Evolutionary conservation across 2,329 filamentous ascomycete genomes (phyloP), one percentile per base, ranked within the genome.

Genomic region (Aspergillus novoparasiticus): DNA sequence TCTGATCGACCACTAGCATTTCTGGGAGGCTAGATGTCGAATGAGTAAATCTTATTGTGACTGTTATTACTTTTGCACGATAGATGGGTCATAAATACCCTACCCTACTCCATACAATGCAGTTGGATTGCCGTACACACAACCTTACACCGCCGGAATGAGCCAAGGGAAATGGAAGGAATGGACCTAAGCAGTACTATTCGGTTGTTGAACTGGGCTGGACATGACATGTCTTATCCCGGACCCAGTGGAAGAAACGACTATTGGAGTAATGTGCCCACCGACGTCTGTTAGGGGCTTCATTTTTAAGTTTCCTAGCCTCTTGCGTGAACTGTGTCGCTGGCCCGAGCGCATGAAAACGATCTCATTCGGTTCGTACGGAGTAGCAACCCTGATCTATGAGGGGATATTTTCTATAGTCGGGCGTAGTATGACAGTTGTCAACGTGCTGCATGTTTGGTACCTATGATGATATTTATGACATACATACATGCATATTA

Each of bases 401-500:
- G 32, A 39, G 32, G 51, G 32, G 51, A 10, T 6, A 23, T 32
- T n/a, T 53, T 55, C n/a, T 39, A 55, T 39, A 55, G 51, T 36
- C 11, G 19, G n/a, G 51, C 5, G 9, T 39, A n/a, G 50, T 53
- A 55, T 36, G 51, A 39, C 51, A 55, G 51, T 55, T 39, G 32
- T 55, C 32, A 55, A 39, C n/a, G n/a, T 39, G 34, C 51, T 55
- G 11, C 21, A 39, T 21, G 32, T 23, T 55, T 14, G n/a, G 32
- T 54, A 54, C 21, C 10, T 11, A 21, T 23, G 11, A 23, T 23
- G 9, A 28, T 28, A 28, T 54, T 3, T 55, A 41, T 55, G 51
- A 55, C 51, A 55, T 23, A 55, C 51, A 39, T 55, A 55, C 51
- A 41, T 55, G 51, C 51, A 55, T 55, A 55, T 55, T 34, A 55